These are phyloP conservation scores for Fraxinus velutina DNA, from an alignment of 305 asterid species.

Conservation along the genomic window DNA sequence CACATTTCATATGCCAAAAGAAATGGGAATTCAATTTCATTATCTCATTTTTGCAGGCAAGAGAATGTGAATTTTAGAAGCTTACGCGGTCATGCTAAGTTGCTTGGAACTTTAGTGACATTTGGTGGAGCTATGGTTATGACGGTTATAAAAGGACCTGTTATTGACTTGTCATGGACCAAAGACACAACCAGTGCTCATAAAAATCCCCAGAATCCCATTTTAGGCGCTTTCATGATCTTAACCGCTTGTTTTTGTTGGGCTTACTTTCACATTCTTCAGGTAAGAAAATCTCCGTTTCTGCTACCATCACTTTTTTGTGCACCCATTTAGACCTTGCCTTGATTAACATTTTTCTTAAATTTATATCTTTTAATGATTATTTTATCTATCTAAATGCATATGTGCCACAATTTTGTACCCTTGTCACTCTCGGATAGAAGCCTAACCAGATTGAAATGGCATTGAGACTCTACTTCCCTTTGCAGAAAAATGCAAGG, in stretches of 20 bases:
- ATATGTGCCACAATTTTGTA: not conserved
- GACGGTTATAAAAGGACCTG: slow-evolving; percentile 56
- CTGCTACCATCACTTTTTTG: not conserved
- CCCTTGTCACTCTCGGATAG: not conserved
- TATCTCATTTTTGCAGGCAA: slow-evolving; percentile 32
- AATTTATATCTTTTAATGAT: too few relatives aligned
- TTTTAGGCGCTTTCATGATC: slow-evolving; percentile 61
- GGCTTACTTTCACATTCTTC: slow-evolving; percentile 61
- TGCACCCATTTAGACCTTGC: not conserved
- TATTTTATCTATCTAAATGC: too few relatives aligned
- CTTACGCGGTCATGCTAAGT: slow-evolving; percentile 53
- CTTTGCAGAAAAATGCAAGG: not conserved
- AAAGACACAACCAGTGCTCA: slow-evolving; percentile 16
- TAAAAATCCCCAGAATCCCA: slow-evolving; percentile 30
- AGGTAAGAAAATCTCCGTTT: slow-evolving; percentile 29
- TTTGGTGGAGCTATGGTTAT: slow-evolving; percentile 71
- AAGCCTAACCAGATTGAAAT: not conserved
- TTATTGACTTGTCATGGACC: slow-evolving; percentile 57
- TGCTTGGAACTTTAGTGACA: slow-evolving; percentile 61
- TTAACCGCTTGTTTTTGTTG: slow-evolving; percentile 59
- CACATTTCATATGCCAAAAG: not conserved
- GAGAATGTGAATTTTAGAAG: slow-evolving; percentile 52
- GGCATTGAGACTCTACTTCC: not conserved
- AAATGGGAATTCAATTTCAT: not conserved
- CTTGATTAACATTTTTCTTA: not conserved